Evolutionary conservation across 2,329 filamentous ascomycete genomes (phyloP), one percentile per base, ranked within the genome.

Genomic region (Elsinoe arachidis): DNA sequence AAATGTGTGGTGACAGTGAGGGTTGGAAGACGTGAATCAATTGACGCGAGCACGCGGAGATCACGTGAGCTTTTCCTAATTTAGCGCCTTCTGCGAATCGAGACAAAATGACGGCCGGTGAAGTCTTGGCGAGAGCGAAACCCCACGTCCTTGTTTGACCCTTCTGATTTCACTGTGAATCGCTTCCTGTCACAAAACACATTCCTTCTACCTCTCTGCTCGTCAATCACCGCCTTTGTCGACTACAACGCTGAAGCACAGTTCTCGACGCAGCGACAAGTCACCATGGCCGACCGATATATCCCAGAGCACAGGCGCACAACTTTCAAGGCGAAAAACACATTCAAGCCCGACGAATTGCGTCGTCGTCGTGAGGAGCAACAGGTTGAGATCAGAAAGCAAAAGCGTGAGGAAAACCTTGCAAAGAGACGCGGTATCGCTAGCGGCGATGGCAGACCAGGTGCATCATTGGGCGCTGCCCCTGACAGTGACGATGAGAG

Each of bases 241-340:
- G 46, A 21, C n/a, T 30, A 35, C 14, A 14, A 34, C 30, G 46
- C 46, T 51, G 49, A 10, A 11, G 3, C 34, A 39, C 3, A 11
- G 3, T 14, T 2, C n/a, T 19, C 15, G 38, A 11, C 33, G 39
- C 46, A 39, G 49, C 34, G 49, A 53, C 49, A 19, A 21, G 33
- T 53, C 49, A 85, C 68, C 78, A 99, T 99, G 93, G 88, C 93
- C 75, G 93, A 99, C 75, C 89, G 93, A 70, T 99, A 96, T 80
- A 99, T 99, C 71, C 93, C 93, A 74, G 93, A 99, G 80, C 93
- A 99, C 81, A 90, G 93, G 75, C 91, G 93, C 72, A 96, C 90
- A 65, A 91, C 96, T 79, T 99, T 96, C 86, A 99, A 99, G 87
- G 93, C 93, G 57, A 96, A 96, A 83, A 92, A 89, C 77, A 90